Percentiles rank a stretch among this genome's conserved stretches.
phyloP scores from a whole-genome alignment of 352 stramenopile species.

The Blastocystis sp. region DNA sequence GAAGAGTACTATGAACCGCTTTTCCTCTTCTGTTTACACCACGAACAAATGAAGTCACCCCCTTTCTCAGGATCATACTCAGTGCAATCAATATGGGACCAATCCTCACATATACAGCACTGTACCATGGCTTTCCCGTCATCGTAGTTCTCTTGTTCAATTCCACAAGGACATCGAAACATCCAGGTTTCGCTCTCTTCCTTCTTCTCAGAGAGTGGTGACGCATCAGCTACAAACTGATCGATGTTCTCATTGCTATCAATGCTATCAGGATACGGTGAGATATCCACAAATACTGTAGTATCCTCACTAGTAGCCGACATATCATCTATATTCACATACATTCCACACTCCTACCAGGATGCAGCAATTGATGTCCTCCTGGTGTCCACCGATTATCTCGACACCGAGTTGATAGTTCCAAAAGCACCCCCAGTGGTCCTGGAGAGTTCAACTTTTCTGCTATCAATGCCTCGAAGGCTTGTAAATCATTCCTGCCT shows the following conservation, averaged over 20 bases:
- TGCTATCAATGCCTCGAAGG: slow-evolving; percentile 19
- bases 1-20: neutral
- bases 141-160: slow-evolving; percentile 49
- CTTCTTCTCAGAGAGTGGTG: neutral
- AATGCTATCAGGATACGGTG: slow-evolving; percentile 53
- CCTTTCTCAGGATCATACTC: neutral
- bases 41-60: slow-evolving; percentile 29
- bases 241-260: slow-evolving; percentile 43
- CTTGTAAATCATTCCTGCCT: slow-evolving; percentile 21
- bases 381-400: slow-evolving; percentile 23
- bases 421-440: slow-evolving; percentile 37
- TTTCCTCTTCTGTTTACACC: slow-evolving; percentile 38
- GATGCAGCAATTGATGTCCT: slow-evolving; percentile 2
- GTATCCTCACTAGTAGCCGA: slow-evolving; percentile 40
- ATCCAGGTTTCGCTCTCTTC: slow-evolving; percentile 19
- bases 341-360: neutral
- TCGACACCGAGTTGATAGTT: slow-evolving; percentile 35
- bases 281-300: slow-evolving; percentile 3
- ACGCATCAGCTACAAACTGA: neutral
- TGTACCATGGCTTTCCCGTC: slow-evolving; percentile 59
- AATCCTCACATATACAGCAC: slow-evolving; percentile 9
- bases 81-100: slow-evolving; percentile 40
- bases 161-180: slow-evolving; percentile 48
- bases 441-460: neutral
- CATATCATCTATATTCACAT: slow-evolving; percentile 30